Conservation (phyloP, 75 land plant genomes). For the Isoetes taiwanensis region DNA sequence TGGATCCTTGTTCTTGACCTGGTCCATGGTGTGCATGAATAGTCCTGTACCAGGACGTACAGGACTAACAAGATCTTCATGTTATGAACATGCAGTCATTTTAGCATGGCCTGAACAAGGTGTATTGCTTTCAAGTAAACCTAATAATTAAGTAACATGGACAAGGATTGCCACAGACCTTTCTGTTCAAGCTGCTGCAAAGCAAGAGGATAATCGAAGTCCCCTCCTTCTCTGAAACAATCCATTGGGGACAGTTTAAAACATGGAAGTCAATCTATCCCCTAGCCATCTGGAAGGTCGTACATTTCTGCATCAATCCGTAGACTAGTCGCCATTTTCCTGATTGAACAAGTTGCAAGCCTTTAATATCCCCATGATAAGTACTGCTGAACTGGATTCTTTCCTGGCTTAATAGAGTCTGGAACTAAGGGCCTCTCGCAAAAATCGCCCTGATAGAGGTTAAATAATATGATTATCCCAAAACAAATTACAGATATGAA, state of each 20-base stretch:
- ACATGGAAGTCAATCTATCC: conserved; percentile 25
- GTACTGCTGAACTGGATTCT: conserved; percentile 21
- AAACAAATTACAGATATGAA: too few relatives aligned
- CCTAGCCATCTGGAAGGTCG: conserved; percentile 30
- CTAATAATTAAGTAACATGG: too few relatives aligned
- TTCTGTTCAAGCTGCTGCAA: conserved; percentile 25
- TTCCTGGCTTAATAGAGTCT: conserved; percentile 12
- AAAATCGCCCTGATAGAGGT: conserved; percentile 25
- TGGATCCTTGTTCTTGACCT: too few relatives aligned
- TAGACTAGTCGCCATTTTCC: neutral
- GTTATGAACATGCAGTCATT: too few relatives aligned
- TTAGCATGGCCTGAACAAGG: too few relatives aligned
- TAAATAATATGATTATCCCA: too few relatives aligned
- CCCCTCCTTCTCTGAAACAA: conserved; percentile 34
- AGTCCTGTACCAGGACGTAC: too few relatives aligned
- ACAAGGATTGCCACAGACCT: too few relatives aligned
- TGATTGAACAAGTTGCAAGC: conserved; percentile 10
- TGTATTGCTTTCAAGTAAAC: too few relatives aligned
- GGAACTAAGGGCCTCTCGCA: conserved; percentile 31
- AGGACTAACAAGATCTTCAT: too few relatives aligned
- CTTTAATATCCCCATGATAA: conserved; percentile 27
- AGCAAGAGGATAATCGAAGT: conserved; percentile 26
- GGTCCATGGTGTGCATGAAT: too few relatives aligned
- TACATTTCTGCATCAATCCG: neutral
- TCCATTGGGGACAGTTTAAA: conserved; percentile 28